Conservation (phyloP, 2,329 filamentous ascomycete genomes). For the Fusarium sp. region DNA sequence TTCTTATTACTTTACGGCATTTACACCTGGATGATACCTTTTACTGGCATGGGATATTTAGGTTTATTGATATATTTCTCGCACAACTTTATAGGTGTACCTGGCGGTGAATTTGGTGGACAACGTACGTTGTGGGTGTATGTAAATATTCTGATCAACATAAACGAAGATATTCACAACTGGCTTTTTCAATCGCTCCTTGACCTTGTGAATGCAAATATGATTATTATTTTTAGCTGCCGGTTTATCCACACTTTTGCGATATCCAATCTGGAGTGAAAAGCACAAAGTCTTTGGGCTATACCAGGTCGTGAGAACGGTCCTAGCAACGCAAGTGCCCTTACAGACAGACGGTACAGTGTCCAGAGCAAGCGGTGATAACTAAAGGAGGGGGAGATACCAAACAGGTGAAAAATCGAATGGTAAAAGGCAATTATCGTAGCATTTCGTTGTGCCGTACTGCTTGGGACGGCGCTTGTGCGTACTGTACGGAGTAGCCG, state of each 20-base stretch:
- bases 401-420: slow-evolving; percentile 18
- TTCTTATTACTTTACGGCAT: slow-evolving; percentile 35
- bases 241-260: not conserved
- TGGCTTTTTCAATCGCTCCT: not conserved
- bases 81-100: slow-evolving; percentile 10
- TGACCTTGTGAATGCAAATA: not conserved
- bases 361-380: slow-evolving; percentile 3
- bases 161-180: slow-evolving; percentile 23
- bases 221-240: not conserved
- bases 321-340: not conserved
- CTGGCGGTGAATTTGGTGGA: slow-evolving; percentile 4
- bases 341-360: not conserved
- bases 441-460: slow-evolving; percentile 8
- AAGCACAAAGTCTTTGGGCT: not conserved
- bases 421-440: slow-evolving; percentile 19
- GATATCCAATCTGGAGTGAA: not conserved
- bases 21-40: slow-evolving; percentile 43
- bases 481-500: slow-evolving; percentile 33
- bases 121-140: not conserved
- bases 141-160: slow-evolving; percentile 22
- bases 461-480: slow-evolving; percentile 20
- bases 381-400: not conserved
- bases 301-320: not conserved
- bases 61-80: slow-evolving; percentile 21
- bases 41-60: slow-evolving; percentile 30